These are phyloP conservation scores for Xylariaceae sp. DNA, from an alignment of 2,329 filamentous ascomycete genomes.

Conservation along the genomic window DNA sequence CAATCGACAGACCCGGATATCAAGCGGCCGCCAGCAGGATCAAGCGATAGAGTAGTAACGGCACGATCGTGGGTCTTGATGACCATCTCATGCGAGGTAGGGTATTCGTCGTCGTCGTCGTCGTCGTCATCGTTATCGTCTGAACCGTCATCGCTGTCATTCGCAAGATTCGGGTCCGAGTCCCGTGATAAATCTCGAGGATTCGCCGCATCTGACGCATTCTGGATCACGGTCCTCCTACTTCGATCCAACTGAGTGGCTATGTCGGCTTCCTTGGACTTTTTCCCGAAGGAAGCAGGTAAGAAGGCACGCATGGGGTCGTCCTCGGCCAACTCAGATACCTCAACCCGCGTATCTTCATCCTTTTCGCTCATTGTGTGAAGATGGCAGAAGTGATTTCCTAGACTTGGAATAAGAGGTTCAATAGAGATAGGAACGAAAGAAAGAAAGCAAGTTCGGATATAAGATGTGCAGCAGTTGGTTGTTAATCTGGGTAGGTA, in stretches of 20 bases:
- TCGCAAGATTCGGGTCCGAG: conserved; percentile 31
- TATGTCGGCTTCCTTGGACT: conserved; percentile 67
- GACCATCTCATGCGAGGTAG: conserved; percentile 86
- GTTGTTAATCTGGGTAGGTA: too few species aligned
- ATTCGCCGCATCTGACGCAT: conserved; percentile 30
- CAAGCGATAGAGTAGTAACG: conserved; percentile 77
- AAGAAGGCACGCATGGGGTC: conserved; percentile 73
- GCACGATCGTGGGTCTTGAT: conserved; percentile 89
- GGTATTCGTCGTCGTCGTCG: conserved; percentile 69
- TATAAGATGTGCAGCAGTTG: too few species aligned
- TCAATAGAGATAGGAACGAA: neutral
- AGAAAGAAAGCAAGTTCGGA: neutral
- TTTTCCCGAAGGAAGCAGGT: conserved; percentile 81
- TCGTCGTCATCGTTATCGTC: conserved; percentile 53
- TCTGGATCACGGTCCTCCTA: conserved; percentile 53
- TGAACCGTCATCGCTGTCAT: conserved; percentile 42
- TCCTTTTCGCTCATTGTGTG: conserved; percentile 53
- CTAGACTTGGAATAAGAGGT: neutral
- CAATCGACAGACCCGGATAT: conserved; percentile 91
- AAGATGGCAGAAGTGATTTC: neutral
- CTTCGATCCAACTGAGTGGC: conserved; percentile 76
- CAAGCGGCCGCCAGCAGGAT: conserved; percentile 78
- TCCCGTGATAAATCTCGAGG: conserved; percentile 28
- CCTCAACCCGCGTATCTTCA: conserved; percentile 56
- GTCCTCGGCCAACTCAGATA: conserved; percentile 52